Evolutionary conservation across 1,284 basidiomycete genomes (phyloP).

Genomic region (Caloboletus firmus): DNA sequence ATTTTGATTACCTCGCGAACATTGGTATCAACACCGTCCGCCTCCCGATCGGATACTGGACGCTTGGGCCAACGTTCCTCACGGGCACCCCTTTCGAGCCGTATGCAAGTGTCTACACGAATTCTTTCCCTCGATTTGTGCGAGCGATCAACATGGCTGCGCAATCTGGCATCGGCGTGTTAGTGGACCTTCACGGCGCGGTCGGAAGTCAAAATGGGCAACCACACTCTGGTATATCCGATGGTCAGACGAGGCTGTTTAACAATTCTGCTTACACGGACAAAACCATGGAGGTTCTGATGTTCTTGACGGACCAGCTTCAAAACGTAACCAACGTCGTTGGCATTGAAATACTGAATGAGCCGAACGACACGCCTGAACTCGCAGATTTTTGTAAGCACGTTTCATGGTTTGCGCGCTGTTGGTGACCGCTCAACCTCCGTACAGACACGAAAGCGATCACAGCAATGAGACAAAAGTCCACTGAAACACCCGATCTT

Average conservation of each 20-base stretch:
- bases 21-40: constrained; percentile 76
- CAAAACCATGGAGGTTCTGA: constrained; percentile 60
- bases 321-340: constrained; percentile 69
- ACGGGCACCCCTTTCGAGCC: constrained; percentile 54
- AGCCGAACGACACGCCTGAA: constrained; percentile 53
- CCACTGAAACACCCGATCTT: constrained; percentile 38
- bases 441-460: constrained; percentile 23
- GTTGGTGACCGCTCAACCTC: neutral
- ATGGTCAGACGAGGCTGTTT: constrained; percentile 60
- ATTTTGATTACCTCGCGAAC: constrained; percentile 60
- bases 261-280: constrained; percentile 48
- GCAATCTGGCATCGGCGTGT: constrained; percentile 35
- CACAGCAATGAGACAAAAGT: constrained; percentile 24
- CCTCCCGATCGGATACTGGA: constrained; percentile 72
- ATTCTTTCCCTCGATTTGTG: constrained; percentile 60
- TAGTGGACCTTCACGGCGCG: constrained; percentile 42
- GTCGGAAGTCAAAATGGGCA: constrained; percentile 56
- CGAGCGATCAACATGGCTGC: constrained; percentile 71
- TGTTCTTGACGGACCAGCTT: constrained; percentile 57
- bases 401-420: neutral
- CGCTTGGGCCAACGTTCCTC: constrained; percentile 44
- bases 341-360: constrained; percentile 77
- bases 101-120: constrained; percentile 60
- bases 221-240: constrained; percentile 74
- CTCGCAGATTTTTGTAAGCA: constrained; percentile 56